Evolutionary conservation across 441 rosid genomes (phyloP).

Genomic region (Erysimum cheiri): DNA sequence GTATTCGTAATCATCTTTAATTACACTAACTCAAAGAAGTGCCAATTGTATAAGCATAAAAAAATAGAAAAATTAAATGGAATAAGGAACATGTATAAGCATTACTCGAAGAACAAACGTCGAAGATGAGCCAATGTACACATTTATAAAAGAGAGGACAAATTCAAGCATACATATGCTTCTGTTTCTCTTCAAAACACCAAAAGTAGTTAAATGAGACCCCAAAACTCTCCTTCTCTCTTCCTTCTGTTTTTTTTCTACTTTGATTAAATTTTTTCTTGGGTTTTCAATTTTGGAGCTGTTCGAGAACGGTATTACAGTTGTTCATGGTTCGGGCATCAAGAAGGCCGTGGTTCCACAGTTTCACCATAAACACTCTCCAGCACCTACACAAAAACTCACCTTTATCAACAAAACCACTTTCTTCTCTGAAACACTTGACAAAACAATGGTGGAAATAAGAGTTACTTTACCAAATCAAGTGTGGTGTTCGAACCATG

Average conservation of each 20-base stretch:
- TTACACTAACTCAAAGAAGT: neutral
- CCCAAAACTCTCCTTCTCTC: constrained; percentile 27
- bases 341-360: constrained; percentile 99
- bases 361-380: constrained; percentile 90
- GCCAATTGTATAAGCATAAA: too few species aligned
- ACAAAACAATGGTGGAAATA: constrained; percentile 12
- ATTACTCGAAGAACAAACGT: constrained; percentile 5
- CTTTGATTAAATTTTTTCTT: constrained; percentile 37
- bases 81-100: constrained; percentile 7
- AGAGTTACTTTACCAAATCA: constrained; percentile 60
- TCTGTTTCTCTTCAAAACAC: constrained; percentile 11
- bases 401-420: constrained; percentile 15
- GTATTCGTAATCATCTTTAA: neutral
- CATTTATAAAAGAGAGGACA: constrained; percentile 9
- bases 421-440: constrained; percentile 14
- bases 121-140: constrained; percentile 36
- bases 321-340: constrained; percentile 92
- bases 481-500: constrained; percentile 71
- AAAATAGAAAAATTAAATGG: neutral
- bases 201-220: constrained; percentile 7
- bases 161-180: constrained; percentile 21
- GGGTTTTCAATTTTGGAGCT: constrained; percentile 53
- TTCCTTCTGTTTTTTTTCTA: neutral
- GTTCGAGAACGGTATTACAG: constrained; percentile 73
- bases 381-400: constrained; percentile 76